Evolutionary conservation across 352 stramenopile species (phyloP), one percentile per base, ranked within the genome.

Genomic region (Pythium aristosporum): DNA sequence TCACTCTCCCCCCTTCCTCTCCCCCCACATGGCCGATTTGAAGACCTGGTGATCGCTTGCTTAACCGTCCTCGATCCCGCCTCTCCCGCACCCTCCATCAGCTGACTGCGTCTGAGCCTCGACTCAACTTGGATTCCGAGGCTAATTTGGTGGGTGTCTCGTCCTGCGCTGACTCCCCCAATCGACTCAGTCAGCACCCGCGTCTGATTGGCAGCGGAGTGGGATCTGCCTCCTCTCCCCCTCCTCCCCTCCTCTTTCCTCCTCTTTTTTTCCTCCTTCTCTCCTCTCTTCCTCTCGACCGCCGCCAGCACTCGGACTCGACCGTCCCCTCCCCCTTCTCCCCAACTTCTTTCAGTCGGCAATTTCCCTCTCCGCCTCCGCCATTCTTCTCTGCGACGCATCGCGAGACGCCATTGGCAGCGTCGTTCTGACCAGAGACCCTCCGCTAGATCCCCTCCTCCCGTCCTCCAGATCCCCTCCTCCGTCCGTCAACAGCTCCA

Each of bases 371-470:
- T 28, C 32, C 21, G 23, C 43, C 44, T 21, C 36, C 32, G 34
- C 36, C 36, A 16, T 42, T 59, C 43, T 53, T 49, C 50, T 61
- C 63, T 65, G 41, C 55, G 25, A 20, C 50, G 25, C 63, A 65
- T 4, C 25, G 50, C 51, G 51, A 67, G 56, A 57, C 66, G 36
- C 56, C 62, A 68, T 51, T 21, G 54, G 54, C 63, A 57, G 63
- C 68, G 53, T 34, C 58, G 28, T 21, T 46, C 59, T 41, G 50
- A 25, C 28, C 39, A 66, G 59, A 66, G 50, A 42, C 62, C 30
- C 41, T 18, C 18, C n/a, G n/a, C n/a, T 48, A 10, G 42, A 48
- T 48, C 42, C 18, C 16, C 42, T 25, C 42, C 42, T 12, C 18
- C 8, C 42, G 11, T 16, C 42, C n/a, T 5, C 42, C 42, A 48